These are phyloP conservation scores for Fonsecaea multimorphosa DNA, from an alignment of 2,329 filamentous ascomycete genomes.

Conservation along the genomic window DNA sequence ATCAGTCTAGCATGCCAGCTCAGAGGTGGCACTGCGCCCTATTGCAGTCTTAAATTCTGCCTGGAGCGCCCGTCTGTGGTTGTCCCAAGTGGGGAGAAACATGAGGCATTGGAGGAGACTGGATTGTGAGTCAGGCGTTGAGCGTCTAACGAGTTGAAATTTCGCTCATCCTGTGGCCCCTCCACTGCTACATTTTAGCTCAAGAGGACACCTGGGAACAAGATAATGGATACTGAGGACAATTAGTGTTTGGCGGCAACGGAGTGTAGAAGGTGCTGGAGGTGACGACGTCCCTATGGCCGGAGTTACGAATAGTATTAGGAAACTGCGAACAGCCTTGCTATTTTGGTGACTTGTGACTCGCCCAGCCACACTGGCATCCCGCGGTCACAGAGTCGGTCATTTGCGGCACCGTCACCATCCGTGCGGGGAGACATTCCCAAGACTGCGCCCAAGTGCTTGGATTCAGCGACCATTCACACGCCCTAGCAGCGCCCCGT, in stretches of 20 bases:
- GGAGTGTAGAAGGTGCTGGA: background rate
- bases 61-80: background rate
- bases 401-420: no score
- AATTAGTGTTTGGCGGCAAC: background rate
- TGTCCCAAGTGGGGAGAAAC: background rate
- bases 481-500: background rate
- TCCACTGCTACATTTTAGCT: background rate
- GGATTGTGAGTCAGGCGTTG: constrained; percentile 6
- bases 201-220: background rate
- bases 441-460: background rate
- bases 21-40: background rate
- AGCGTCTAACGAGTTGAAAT: background rate
- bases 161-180: background rate
- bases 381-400: background rate
- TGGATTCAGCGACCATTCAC: background rate
- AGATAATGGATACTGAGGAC: background rate
- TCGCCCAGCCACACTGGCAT: constrained; percentile 2
- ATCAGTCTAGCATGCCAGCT: background rate
- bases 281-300: background rate
- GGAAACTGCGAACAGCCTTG: background rate
- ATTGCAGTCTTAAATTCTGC: background rate
- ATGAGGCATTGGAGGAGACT: background rate
- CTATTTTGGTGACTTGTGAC: background rate
- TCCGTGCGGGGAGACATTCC: no score
- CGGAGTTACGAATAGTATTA: no score